Conservation (phyloP, 1,284 basidiomycete genomes). For the Sporisorium reilianum region DNA sequence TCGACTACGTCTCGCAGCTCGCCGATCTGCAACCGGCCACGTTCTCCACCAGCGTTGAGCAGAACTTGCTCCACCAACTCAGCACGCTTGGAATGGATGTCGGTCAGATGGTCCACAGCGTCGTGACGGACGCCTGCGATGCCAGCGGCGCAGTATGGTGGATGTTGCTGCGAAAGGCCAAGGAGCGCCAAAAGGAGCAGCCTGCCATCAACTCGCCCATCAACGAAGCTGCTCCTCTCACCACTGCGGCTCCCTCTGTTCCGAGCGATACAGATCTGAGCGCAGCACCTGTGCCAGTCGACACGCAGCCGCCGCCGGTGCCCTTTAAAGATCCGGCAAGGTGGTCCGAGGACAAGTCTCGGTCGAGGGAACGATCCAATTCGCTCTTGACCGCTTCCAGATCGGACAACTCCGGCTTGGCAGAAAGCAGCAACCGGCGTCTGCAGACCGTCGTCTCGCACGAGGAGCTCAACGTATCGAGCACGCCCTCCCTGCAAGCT, state of each 20-base stretch:
- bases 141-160: conserved; percentile 93
- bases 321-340: conserved; percentile 43
- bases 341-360: conserved; percentile 22
- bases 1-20: conserved; percentile 79
- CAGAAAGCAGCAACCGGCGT: conserved; percentile 26
- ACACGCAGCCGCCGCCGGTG: conserved; percentile 24
- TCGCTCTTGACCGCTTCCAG: conserved; percentile 18
- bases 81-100: conserved; percentile 87
- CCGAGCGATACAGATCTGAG: neutral
- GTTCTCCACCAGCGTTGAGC: conserved; percentile 83
- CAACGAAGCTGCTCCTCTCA: neutral
- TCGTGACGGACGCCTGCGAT: conserved; percentile 91
- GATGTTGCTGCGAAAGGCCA: conserved; percentile 86
- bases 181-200: conserved; percentile 71
- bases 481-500: conserved; percentile 4
- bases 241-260: neutral
- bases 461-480: conserved; percentile 34
- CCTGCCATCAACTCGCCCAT: conserved; percentile 2
- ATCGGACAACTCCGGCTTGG: conserved; percentile 25
- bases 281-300: neutral
- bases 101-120: conserved; percentile 92
- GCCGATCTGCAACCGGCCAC: conserved; percentile 80
- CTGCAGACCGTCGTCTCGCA: conserved; percentile 49
- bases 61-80: conserved; percentile 81
- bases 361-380: conserved; percentile 7